Base-by-base conservation (phyloP, 2,329 filamentous ascomycete genomes). In the Davidsoniella australis region DNA sequence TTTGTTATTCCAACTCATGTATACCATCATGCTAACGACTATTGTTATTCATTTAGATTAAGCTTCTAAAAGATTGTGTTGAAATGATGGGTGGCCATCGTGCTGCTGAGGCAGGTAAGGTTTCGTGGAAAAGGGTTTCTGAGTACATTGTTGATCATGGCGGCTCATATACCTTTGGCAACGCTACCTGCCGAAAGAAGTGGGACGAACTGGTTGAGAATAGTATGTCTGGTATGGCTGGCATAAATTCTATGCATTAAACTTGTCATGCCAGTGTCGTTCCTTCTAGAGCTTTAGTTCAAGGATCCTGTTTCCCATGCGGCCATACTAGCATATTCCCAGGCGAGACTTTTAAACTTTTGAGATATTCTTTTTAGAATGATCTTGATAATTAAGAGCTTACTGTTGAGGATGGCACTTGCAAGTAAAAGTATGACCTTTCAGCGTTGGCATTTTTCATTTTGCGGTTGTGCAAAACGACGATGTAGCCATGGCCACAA, bases 161-260 rank as follows among this genome's bases (percentile, higher is more conserved):
- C 1, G 75, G 73, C 2, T 70, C 70, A 2, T 80, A 80, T 58
- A 65, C 64, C 43, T 81, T 80, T 57, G 74, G 75, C 7, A 68
- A 72, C 54, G 68, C 71, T 9, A 77, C 75, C 0, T 76, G 74
- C 55, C 69, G 70, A 36, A 76, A 73, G 62, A 70, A 72, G 51
- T 80, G 72, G 70, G 66, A 73, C 50, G 64, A 70, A 48, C 58
- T 73, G 45, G 58, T 63, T 29, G 54, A 57, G 17, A 20, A 42
- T 20, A 24, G 46, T 33, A 33, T 33, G 20, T 23, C 20, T 23
- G 20, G 20, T 23, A 23, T 23, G 20, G 20, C 20, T 23, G 29
- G 29, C 29, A 33, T 33, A 10, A 33, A 12, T 12, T 33, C 29
- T 33, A 33, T 33, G 29, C 29, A 33, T 12, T 12, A 12, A 12